Evolutionary conservation across 768 basidiomycete species (phyloP).

Genomic region (Galerina sulciceps): DNA sequence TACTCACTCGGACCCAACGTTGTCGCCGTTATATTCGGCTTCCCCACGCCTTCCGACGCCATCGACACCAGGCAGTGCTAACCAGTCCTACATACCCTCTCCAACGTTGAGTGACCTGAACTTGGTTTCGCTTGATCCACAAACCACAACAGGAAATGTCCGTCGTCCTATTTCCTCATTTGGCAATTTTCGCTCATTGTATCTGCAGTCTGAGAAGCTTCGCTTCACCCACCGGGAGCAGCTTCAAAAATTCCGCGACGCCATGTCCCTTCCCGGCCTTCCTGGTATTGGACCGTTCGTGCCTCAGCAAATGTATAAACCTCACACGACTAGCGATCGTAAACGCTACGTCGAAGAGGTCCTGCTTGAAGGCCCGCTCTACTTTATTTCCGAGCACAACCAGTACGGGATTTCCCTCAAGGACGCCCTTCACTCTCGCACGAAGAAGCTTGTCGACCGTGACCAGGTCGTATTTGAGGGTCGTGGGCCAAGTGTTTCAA

Average conservation of each 20-base stretch:
- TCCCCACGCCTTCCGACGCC: conserved; percentile 21
- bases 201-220: conserved; percentile 25
- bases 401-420: conserved; percentile 65
- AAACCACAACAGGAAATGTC: conserved; percentile 8
- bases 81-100: conserved; percentile 17
- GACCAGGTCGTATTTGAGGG: conserved; percentile 72
- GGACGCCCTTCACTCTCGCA: conserved; percentile 67
- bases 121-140: conserved; percentile 15
- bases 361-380: conserved; percentile 63
- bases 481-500: conserved; percentile 80
- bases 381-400: conserved; percentile 57
- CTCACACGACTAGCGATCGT: conserved; percentile 77
- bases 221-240: conserved; percentile 50
- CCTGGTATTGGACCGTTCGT: conserved; percentile 53
- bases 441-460: conserved; percentile 55
- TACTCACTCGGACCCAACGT: conserved; percentile 18
- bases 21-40: conserved; percentile 20
- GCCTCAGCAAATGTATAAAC: conserved; percentile 74
- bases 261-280: conserved; percentile 35
- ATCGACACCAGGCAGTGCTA: conserved; percentile 19
- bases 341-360: conserved; percentile 79
- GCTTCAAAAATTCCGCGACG: conserved; percentile 46
- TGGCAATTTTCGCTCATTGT: conserved; percentile 6
- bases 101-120: conserved; percentile 18
- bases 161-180: not conserved